A percentile compares a stretch with the other conserved stretches of the same genome.
phyloP scores from a whole-genome alignment of 805 yeast species.

The Cyberlindnera petersonii region DNA sequence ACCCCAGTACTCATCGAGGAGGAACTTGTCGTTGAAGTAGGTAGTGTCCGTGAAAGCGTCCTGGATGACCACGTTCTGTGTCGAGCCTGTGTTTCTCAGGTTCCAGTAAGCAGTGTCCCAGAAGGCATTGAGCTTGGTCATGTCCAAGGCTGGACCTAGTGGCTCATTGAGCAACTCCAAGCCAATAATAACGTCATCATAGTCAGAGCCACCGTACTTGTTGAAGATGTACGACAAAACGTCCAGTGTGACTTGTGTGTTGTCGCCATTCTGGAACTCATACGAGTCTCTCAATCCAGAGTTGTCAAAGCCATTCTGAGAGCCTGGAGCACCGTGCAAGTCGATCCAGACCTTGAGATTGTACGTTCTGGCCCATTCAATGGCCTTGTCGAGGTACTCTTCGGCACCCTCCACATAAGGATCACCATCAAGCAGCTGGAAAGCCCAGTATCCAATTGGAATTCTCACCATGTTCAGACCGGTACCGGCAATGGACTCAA shows the following conservation, averaged over 20 bases:
- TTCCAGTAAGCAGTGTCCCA: slow-evolving; percentile 59
- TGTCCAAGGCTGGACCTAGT: slow-evolving; percentile 62
- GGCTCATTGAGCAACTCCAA: slow-evolving; percentile 90
- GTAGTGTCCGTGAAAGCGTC: slow-evolving; percentile 69
- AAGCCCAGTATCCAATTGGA: slow-evolving; percentile 97
- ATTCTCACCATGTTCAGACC: slow-evolving; percentile 86
- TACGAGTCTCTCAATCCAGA: slow-evolving; percentile 73
- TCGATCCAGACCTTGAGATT: slow-evolving; percentile 83
- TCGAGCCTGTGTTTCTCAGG: slow-evolving; percentile 52
- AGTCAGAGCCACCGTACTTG: slow-evolving; percentile 60
- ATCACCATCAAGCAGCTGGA: slow-evolving; percentile 54
- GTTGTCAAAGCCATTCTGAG: slow-evolving; percentile 95
- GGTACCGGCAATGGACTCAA: slow-evolving; percentile 48
- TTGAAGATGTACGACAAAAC: slow-evolving; percentile 52
- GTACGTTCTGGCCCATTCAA: slow-evolving; percentile 65
- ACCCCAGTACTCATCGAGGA: slow-evolving; percentile 46
- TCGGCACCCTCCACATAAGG: slow-evolving; percentile 87
- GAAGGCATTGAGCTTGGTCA: slow-evolving; percentile 55
- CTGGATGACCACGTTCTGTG: slow-evolving; percentile 64
- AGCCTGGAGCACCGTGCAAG: slow-evolving; percentile 94
- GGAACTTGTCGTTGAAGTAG: slow-evolving; percentile 60
- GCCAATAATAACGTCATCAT: slow-evolving; percentile 72
- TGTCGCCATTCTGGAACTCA: slow-evolving; percentile 53
- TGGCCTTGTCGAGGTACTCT: slow-evolving; percentile 67
- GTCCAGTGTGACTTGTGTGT: slow-evolving; percentile 48